Base-by-base conservation (phyloP, 2,329 filamentous ascomycete species). In the Aspergillus ochraceoroseus region DNA sequence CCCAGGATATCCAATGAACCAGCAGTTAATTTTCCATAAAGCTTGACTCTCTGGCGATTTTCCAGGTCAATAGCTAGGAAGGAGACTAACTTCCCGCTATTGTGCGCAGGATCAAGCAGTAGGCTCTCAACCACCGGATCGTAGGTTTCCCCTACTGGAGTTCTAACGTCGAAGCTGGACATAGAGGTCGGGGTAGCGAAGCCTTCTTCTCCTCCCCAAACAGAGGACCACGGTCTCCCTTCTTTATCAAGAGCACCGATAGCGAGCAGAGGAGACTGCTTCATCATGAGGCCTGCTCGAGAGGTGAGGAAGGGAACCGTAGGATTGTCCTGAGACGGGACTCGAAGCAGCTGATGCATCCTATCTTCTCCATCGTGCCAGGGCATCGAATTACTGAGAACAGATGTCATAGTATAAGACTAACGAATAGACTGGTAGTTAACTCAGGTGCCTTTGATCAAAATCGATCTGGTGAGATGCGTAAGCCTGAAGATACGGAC, bases 141-240 rank as follows among this genome's bases (percentile, higher is more conserved):
- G 51, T 79, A 63, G 7, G 55, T 61, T 19, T 67, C 66, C 49
- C 85, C 81, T 2, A 87, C 79, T 0, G 71, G 59, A 3, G 76
- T 76, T 30, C 74, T 72, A 1, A 88, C 67, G 1, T 79, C 84
- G 3, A 94, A 69, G 7, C 86, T 71, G 1, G 70, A 74, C 27
- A 75, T 70, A 2, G 77, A 80, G 0, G 89, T 65, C 0, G 78
- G 74, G 32, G 74, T 70, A 0, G 79, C 77, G 51, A 90, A 85
- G 0, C 83, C 84, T 1, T 74, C 63, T 43, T 81, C 70, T 11
- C 87, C 87, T n/a, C 85, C 85, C 79, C 83, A 84, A 5, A 94
- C 48, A 0, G 83, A 83, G 11, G 82, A 83, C 87, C 87, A 94
- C 1, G 84, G 85, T 13, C 77, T 68, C 2, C 75, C 74, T 13